Conservation (phyloP, 768 basidiomycete species). For the Pholiota molesta region DNA sequence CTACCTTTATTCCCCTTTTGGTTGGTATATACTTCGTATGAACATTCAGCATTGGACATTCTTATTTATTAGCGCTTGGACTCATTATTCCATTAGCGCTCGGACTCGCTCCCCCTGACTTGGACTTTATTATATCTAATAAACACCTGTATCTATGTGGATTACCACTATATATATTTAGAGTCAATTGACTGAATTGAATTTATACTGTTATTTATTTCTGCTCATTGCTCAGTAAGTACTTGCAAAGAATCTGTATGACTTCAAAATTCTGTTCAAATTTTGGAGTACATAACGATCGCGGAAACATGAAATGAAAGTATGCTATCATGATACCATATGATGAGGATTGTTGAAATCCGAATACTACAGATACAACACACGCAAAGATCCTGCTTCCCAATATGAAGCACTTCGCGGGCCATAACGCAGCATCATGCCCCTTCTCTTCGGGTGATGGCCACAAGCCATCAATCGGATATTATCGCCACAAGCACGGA, state of each 20-base stretch:
- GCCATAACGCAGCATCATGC: slow-evolving; percentile 38
- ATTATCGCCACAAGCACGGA: slow-evolving; percentile 51
- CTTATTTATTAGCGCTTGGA: neutral
- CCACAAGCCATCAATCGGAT: slow-evolving; percentile 20
- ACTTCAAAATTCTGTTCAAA: neutral
- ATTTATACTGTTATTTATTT: neutral
- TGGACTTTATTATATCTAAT: neutral
- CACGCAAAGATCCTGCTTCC: slow-evolving; percentile 42
- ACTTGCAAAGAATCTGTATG: neutral
- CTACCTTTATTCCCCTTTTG: neutral
- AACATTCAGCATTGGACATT: neutral
- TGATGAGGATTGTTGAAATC: slow-evolving; percentile 82
- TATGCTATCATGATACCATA: slow-evolving; percentile 22
- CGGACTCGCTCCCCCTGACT: too few species aligned
- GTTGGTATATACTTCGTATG: neutral
- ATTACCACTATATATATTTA: too few species aligned
- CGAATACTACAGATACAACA: slow-evolving; percentile 50
- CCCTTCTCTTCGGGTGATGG: slow-evolving; percentile 27
- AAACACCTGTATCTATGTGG: neutral
- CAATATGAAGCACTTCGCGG: slow-evolving; percentile 39
- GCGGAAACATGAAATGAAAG: slow-evolving; percentile 9
- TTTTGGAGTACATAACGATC: slow-evolving; percentile 2
- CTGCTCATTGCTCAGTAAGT: neutral
- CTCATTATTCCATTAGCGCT: too few species aligned
- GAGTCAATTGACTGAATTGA: too few species aligned